Conservation (phyloP, 768 basidiomycete species). For the Lyophyllum atratum region DNA sequence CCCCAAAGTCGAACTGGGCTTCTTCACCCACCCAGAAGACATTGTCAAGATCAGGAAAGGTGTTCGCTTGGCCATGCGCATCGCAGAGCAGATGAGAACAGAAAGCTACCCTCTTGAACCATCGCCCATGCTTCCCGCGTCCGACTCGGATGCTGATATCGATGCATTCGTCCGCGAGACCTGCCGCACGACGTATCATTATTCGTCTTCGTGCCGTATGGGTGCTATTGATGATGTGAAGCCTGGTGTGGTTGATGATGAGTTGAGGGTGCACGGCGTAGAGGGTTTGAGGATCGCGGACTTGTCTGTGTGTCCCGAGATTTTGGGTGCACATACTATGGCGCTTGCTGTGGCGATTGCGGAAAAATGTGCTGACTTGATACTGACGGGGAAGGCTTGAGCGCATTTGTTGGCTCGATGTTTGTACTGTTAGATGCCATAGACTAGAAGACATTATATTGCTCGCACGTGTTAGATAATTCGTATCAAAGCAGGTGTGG, state of each 20-base stretch:
- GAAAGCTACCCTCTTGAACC: slow-evolving; percentile 29
- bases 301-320: slow-evolving; percentile 20
- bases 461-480: no score
- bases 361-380: slow-evolving; percentile 22
- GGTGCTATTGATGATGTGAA: slow-evolving; percentile 21
- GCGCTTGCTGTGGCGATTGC: slow-evolving; percentile 19
- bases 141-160: slow-evolving; percentile 28
- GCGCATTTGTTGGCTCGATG: no score
- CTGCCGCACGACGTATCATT: slow-evolving; percentile 33
- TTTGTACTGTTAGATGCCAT: no score
- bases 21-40: slow-evolving; percentile 27
- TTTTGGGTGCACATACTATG: slow-evolving; percentile 15
- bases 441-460: no score
- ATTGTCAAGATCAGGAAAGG: slow-evolving; percentile 24
- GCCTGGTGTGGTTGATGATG: slow-evolving; percentile 22
- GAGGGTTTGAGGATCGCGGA: slow-evolving; percentile 21
- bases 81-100: slow-evolving; percentile 21
- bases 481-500: no score
- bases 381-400: no score
- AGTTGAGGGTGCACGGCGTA: slow-evolving; percentile 23
- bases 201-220: slow-evolving; percentile 39
- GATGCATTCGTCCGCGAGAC: slow-evolving; percentile 29
- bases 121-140: slow-evolving; percentile 23
- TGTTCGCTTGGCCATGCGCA: slow-evolving; percentile 19
- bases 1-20: slow-evolving; percentile 31